Conservation (phyloP, 2,329 filamentous ascomycete species). For the Dryadomyces sulphureus region DNA sequence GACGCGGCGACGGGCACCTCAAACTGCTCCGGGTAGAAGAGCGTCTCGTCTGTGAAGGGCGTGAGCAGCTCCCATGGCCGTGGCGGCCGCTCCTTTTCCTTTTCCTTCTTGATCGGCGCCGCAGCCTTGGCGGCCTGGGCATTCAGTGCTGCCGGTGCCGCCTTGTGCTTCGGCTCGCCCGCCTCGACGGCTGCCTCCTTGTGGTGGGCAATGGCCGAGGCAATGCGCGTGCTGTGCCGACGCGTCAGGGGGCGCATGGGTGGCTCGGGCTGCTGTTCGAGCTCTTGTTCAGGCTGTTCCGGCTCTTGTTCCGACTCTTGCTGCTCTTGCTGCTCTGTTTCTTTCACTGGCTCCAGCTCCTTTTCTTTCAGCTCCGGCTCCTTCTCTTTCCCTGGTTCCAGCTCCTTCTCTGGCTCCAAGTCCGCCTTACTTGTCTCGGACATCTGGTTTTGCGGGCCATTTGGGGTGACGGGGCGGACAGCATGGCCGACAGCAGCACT, state of each 20-base stretch:
- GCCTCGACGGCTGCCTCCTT: slow-evolving; percentile 5
- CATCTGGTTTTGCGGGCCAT: too few relatives aligned
- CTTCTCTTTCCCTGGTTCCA: too few relatives aligned
- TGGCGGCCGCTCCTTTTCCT: neutral
- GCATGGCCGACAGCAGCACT: too few relatives aligned
- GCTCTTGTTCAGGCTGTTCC: neutral
- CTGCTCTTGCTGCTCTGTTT: neutral
- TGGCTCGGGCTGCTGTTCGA: neutral
- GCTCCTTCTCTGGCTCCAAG: neutral
- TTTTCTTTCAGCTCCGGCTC: neutral
- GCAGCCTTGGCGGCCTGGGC: neutral
- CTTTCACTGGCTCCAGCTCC: neutral
- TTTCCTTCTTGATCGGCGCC: neutral
- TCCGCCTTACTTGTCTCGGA: too few relatives aligned
- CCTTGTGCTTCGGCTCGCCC: slow-evolving; percentile 1
- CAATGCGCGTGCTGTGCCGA: slow-evolving; percentile 10
- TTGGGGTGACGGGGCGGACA: too few relatives aligned
- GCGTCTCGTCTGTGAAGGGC: slow-evolving; percentile 7
- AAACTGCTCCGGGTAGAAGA: slow-evolving; percentile 11
- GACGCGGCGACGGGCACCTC: slow-evolving; percentile 2
- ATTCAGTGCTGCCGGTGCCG: neutral
- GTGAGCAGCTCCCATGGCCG: slow-evolving; percentile 10
- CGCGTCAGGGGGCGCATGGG: slow-evolving; percentile 6
- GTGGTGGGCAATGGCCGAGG: slow-evolving; percentile 4
- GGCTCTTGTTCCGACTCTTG: neutral